phyloP scores from a whole-genome alignment of 495 filamentous ascomycete genomes.

The Penicillium bialowiezense region DNA sequence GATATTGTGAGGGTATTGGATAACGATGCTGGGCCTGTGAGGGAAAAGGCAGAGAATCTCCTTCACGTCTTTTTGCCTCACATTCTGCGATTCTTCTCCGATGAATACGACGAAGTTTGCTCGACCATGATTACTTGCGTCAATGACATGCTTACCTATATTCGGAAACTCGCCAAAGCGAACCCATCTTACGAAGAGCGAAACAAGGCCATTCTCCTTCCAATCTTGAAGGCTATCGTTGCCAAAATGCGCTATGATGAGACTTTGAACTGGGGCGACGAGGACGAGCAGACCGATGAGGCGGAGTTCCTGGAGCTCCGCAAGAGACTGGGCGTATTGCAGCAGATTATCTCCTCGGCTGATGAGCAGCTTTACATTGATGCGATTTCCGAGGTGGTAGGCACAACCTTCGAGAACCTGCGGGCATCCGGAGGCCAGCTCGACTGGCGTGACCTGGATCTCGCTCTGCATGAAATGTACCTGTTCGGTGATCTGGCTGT shows the following conservation, averaged over 20 bases:
- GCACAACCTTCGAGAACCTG: conserved; percentile 73
- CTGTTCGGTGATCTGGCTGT: conserved; percentile 92
- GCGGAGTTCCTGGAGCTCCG: conserved; percentile 97
- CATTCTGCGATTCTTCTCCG: conserved; percentile 88
- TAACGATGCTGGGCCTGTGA: conserved; percentile 51
- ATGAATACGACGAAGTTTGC: conserved; percentile 97
- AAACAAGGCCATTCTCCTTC: conserved; percentile 74
- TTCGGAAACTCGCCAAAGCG: conserved; percentile 70
- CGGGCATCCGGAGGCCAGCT: conserved; percentile 66
- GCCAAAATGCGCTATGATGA: conserved; percentile 96
- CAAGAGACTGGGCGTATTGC: conserved; percentile 80
- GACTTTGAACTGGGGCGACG: conserved; percentile 88
- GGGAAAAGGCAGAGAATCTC: conserved; percentile 65
- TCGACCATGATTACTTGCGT: conserved; percentile 89
- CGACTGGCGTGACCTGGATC: conserved; percentile 93
- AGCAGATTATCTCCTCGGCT: conserved; percentile 83
- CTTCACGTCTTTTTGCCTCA: conserved; percentile 79
- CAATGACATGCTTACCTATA: conserved; percentile 82
- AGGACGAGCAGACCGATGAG: conserved; percentile 93
- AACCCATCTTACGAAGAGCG: conserved; percentile 58
- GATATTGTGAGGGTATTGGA: conserved; percentile 83
- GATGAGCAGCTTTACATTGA: conserved; percentile 83
- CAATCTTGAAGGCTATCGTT: conserved; percentile 87
- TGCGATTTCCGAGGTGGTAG: conserved; percentile 78
- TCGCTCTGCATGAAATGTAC: conserved; percentile 95